These are phyloP conservation scores for Candida railenensis DNA, from an alignment of 805 yeast genomes.

Conservation along the genomic window DNA sequence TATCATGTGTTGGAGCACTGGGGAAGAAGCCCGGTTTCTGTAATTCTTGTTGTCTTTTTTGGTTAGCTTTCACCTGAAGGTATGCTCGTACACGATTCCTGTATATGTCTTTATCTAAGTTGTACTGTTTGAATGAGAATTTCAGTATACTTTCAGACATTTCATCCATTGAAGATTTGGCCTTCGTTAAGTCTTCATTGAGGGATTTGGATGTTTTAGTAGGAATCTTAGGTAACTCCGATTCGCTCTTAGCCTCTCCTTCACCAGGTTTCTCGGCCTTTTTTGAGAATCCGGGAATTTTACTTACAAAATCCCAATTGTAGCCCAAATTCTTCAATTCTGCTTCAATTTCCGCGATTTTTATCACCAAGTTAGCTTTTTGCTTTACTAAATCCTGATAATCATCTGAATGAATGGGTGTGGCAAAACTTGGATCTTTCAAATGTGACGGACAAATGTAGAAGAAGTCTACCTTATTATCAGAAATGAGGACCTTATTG, in stretches of 20 bases:
- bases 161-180: constrained; percentile 17
- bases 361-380: constrained; percentile 16
- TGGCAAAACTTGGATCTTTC: constrained; percentile 47
- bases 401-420: constrained; percentile 32
- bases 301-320: constrained; percentile 30
- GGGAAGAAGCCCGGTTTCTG: constrained; percentile 42
- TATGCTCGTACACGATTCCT: constrained; percentile 36
- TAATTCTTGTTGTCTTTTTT: constrained; percentile 28
- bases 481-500: constrained; percentile 43
- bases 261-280: constrained; percentile 19
- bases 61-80: constrained; percentile 30
- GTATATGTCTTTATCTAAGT: constrained; percentile 41
- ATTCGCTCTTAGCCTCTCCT: constrained; percentile 20
- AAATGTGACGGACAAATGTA: constrained; percentile 51
- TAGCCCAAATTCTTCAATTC: constrained; percentile 30
- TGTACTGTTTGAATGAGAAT: constrained; percentile 36
- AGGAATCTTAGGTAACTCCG: constrained; percentile 3
- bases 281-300: constrained; percentile 15
- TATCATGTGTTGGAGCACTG: constrained; percentile 15
- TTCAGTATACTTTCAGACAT: constrained; percentile 20
- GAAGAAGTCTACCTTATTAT: constrained; percentile 50
- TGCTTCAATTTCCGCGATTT: constrained; percentile 18
- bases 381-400: constrained; percentile 26
- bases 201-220: neutral
- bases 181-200: constrained; percentile 14